phyloP scores from a whole-genome alignment of 2,329 filamentous ascomycete species.

The Polytolypa hystricis region DNA sequence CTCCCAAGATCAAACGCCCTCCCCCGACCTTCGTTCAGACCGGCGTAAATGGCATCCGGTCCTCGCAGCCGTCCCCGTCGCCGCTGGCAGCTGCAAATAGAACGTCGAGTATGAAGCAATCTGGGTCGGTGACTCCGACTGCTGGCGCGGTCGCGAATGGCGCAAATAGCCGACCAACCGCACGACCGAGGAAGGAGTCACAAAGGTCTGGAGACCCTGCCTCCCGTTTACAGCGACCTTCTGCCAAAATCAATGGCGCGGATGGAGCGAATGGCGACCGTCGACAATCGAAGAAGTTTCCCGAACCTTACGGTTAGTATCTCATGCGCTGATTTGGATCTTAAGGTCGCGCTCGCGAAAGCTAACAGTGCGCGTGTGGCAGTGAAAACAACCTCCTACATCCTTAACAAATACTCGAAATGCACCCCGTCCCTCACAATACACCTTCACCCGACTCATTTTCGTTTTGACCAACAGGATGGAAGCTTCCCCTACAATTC shows the following conservation, averaged over 20 bases:
- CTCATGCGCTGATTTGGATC: conserved; percentile 5
- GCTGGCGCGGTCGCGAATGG: conserved; percentile 34
- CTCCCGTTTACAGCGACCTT: conserved; percentile 23
- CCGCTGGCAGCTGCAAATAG: conserved; percentile 44
- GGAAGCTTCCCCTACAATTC: conserved; percentile 87
- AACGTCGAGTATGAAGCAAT: conserved; percentile 44
- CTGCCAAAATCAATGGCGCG: conserved; percentile 21
- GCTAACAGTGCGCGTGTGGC: conserved; percentile 16
- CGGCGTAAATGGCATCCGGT: conserved; percentile 44
- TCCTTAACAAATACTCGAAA: conserved; percentile 68
- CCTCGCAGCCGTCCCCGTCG: conserved; percentile 50
- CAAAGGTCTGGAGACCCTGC: conserved; percentile 27
- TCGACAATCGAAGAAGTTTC: conserved; percentile 26
- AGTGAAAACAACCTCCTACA: conserved; percentile 67
- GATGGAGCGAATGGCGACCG: conserved; percentile 21
- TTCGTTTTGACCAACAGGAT: conserved; percentile 87
- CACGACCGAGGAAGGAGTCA: conserved; percentile 48
- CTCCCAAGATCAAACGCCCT: conserved; percentile 59
- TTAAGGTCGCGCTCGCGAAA: no score
- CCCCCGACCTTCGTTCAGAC: conserved; percentile 55
- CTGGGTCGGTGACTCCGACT: conserved; percentile 34
- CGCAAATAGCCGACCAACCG: conserved; percentile 20
- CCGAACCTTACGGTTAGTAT: conserved; percentile 36
- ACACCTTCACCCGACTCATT: conserved; percentile 75
- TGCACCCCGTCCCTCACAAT: conserved; percentile 72